Base-by-base conservation (phyloP, 257 asterid species). In the Buddleja alternifolia region DNA sequence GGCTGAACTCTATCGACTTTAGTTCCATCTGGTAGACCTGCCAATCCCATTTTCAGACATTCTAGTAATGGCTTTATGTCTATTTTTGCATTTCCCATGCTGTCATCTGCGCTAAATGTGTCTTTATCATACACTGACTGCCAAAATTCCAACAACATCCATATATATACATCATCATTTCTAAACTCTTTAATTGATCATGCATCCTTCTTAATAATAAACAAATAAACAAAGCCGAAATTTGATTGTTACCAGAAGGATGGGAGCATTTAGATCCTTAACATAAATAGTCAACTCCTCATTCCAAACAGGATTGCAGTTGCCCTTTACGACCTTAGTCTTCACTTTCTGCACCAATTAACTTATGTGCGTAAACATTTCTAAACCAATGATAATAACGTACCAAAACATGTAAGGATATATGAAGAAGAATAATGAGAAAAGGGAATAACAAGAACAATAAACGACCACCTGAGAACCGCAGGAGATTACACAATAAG, bases 391-490 rank as follows among this genome's bases (percentile, higher is more conserved):
- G n/a, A n/a, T n/a, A n/a, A n/a, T n/a, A n/a, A n/a, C n/a, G 8
- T 32, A 15, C 6, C 2, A 12, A 34, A 51, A 12, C 10, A 11
- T 3, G 15, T 6, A 7, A 21, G 2, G 45, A 34, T 17, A 34
- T 16, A 45, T 3, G 9, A 37, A n/a, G 14, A 77, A n/a, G 1
- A 55, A 45, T 57, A n/a, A n/a, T 10, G 50, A 46, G 15, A 4
- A 47, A n/a, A 34, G 41, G 1, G n/a, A 48, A 40, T 7, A 2
- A 3, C 1, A 15, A 6, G 1, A 1, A 7, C 16, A 52, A 32
- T n/a, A n/a, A n/a, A n/a, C n/a, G 47, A 84, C 98, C 89, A 84
- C 98, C 90, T 87, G 90, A 19, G 81, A 69, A 20, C 72, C 96
- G 71, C 87, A 82, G 59, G 81, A 65, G 75, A 92, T 32, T 10